Evolutionary conservation across 2,329 filamentous ascomycete species (phyloP).

Genomic region (Penicillium thymicola): DNA sequence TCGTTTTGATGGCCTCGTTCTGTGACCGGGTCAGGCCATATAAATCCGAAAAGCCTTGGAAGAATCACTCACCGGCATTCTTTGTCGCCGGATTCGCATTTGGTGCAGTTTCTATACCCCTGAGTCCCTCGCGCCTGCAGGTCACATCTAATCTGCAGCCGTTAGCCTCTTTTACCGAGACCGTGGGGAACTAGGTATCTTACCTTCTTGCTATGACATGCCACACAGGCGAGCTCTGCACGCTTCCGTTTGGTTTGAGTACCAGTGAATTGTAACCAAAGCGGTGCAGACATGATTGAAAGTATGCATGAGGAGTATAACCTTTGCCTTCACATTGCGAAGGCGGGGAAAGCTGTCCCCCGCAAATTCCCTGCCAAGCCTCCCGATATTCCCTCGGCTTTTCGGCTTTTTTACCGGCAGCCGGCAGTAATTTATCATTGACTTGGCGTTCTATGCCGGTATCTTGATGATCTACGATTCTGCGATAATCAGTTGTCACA

Average conservation of each 20-base stretch:
- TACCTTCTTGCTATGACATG: conserved; percentile 15
- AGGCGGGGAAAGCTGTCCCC: not conserved
- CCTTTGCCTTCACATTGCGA: not conserved
- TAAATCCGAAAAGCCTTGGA: not conserved
- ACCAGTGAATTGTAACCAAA: conserved; percentile 12
- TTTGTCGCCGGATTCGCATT: conserved; percentile 10
- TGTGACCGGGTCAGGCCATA: not conserved
- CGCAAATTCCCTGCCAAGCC: not conserved
- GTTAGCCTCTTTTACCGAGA: not conserved
- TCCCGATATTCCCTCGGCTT: not conserved
- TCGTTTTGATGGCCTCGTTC: conserved; percentile 9
- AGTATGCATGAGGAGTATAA: not conserved
- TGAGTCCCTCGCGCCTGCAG: conserved; percentile 8
- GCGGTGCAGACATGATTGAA: conserved; percentile 13
- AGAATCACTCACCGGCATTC: conserved; percentile 9
- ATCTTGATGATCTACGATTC: not conserved
- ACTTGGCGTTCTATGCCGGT: not conserved
- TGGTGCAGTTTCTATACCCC: conserved; percentile 10
- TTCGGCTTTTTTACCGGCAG: not conserved
- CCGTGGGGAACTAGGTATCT: not conserved
- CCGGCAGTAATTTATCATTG: not conserved
- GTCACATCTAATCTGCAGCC: conserved; percentile 12
- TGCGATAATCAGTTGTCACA: too few relatives aligned
- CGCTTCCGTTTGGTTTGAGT: conserved; percentile 12
- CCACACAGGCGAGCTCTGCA: conserved; percentile 12